Conservation (phyloP, 352 stramenopile species). For the Halophytophthora batemanensis region DNA sequence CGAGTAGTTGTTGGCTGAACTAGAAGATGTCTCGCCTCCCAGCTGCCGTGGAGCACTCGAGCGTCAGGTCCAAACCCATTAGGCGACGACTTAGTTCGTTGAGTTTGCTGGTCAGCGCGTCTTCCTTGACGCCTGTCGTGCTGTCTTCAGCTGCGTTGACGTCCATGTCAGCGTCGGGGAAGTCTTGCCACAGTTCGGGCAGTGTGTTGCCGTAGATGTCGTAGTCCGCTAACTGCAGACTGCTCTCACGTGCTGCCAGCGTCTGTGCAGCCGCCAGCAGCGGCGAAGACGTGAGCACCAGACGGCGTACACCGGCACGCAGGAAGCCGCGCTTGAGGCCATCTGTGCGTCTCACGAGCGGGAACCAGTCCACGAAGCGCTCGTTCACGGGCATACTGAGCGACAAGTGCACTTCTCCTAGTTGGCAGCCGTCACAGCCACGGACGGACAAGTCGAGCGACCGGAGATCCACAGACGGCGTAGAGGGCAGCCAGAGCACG, state of each 20-base stretch:
- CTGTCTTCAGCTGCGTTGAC: not conserved
- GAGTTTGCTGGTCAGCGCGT: conserved; percentile 54
- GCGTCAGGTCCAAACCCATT: conserved; percentile 52
- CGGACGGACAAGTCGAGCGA: conserved; percentile 49
- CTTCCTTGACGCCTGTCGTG: conserved; percentile 22
- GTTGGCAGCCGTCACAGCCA: conserved; percentile 43
- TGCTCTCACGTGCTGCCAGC: conserved; percentile 32
- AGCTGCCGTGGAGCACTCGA: conserved; percentile 22
- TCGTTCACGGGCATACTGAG: conserved; percentile 66
- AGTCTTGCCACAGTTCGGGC: conserved; percentile 59
- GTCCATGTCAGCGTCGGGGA: conserved; percentile 37
- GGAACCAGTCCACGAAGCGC: conserved; percentile 66
- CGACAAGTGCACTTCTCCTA: conserved; percentile 70
- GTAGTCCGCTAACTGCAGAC: conserved; percentile 48
- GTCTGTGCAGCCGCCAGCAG: conserved; percentile 47
- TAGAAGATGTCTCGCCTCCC: conserved; percentile 65
- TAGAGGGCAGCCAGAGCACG: conserved; percentile 64
- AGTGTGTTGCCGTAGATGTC: conserved; percentile 40
- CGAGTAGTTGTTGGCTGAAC: too few species aligned
- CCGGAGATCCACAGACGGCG: conserved; percentile 36
- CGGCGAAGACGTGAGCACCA: conserved; percentile 52
- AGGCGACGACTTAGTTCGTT: conserved; percentile 50
- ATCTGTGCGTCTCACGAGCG: conserved; percentile 50
- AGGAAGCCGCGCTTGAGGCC: conserved; percentile 52
- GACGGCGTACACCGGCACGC: conserved; percentile 45